Base-by-base conservation (phyloP, 2,329 filamentous ascomycete species). In the Ophiocordyceps camponoti-saundersi region DNA sequence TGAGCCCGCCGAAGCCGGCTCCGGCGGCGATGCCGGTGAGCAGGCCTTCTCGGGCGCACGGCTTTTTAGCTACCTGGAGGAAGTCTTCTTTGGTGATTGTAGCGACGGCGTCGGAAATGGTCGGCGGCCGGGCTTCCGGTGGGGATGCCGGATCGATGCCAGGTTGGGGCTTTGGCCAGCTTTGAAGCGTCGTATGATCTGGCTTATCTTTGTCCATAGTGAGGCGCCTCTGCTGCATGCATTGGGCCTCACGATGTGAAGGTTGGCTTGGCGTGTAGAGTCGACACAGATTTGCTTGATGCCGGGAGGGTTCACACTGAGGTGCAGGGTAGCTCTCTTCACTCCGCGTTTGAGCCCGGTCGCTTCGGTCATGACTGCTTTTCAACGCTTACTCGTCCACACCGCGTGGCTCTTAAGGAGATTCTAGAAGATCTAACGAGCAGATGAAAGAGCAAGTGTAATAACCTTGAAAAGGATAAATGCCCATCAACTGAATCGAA, bases 1-100 rank as follows among this genome's bases (percentile, higher is more conserved):
- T 77, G 47, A 89, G 57, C 49, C 80, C 82, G 47, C 89, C 90
- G 30, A 86, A 65, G 4, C 75, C 82, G 51, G 87, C 84, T 3
- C 86, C 92, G 2, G 77, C 73, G 1, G 78, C 83, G 56, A 98
- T 93, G 22, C 88, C 92, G 1, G 84, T 79, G 54, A 96, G 67
- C 46, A 95, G 70, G 2, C 85, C 82, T 59, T 94, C 82, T 50
- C 89, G 73, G 20, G 86, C 83, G 62, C 92, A 96, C 0, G 90
- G 90, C 48, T 79, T 75, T 62, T 83, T 82, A 61, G 89, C 81
- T 46, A 93, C 69, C 42, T 78, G 76, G 42, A 77, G 62, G 52
- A 89, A 83, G 56, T 90, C 85, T 39, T 80, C 70, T 39, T 71
- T 59, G 50, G 79, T 79, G 50, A 90, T 79, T 44, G 72, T 76